phyloP scores from a whole-genome alignment of 163 green algal genomes.

The Chloromonas sp. region DNA sequence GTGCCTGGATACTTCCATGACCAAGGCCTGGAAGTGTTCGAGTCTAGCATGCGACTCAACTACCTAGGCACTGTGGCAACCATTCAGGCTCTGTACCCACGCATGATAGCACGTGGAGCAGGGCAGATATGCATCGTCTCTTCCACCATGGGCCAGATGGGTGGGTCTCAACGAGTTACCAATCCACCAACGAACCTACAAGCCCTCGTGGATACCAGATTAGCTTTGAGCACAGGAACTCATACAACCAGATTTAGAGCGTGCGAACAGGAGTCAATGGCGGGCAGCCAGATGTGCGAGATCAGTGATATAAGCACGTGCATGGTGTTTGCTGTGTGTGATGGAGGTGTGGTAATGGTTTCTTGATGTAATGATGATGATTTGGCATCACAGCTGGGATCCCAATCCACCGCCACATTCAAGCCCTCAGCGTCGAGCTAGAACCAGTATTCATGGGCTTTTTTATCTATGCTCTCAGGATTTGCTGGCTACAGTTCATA shows the following conservation, averaged over 20 bases:
- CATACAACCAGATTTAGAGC: background rate
- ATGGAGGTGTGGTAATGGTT: no score
- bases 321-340: no score
- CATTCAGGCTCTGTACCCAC: slow-evolving; percentile 53
- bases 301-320: no score
- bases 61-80: slow-evolving; percentile 74
- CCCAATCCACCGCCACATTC: no score
- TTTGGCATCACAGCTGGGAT: no score
- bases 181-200: background rate
- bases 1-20: slow-evolving; percentile 65
- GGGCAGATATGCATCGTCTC: slow-evolving; percentile 71
- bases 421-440: no score
- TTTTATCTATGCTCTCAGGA: slow-evolving; percentile 20
- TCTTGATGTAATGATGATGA: no score
- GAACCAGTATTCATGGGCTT: no score
- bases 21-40: slow-evolving; percentile 40
- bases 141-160: slow-evolving; percentile 52
- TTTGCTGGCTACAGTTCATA: slow-evolving; percentile 74
- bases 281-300: background rate
- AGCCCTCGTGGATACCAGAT: background rate
- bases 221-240: background rate
- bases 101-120: slow-evolving; percentile 60
- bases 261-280: background rate
- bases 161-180: slow-evolving; percentile 20
- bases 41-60: slow-evolving; percentile 71